Evolutionary conservation across 345 rosid genomes (phyloP).

Genomic region (Litchi chinensis): DNA sequence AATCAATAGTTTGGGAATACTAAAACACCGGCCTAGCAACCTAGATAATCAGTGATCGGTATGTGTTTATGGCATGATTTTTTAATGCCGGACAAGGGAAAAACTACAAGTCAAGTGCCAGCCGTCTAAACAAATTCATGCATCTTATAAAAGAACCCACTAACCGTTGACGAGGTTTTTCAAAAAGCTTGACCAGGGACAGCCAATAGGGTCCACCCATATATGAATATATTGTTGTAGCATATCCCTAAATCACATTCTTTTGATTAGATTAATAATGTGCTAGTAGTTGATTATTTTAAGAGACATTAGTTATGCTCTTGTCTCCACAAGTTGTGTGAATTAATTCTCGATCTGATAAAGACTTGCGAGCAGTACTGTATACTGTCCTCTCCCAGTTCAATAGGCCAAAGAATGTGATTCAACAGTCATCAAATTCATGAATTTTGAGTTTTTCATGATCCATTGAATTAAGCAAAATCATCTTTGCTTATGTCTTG

Average conservation of each 20-base stretch:
- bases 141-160: background rate
- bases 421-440: background rate
- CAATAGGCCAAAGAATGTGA: background rate
- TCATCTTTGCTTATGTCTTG: too few relatives aligned
- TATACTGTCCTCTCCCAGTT: background rate
- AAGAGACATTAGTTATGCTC: background rate
- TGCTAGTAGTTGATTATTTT: constrained; percentile 1
- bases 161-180: constrained; percentile 1
- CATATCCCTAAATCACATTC: background rate
- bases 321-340: constrained; percentile 6
- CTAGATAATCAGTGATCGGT: too few relatives aligned
- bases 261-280: background rate
- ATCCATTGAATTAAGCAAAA: background rate
- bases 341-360: constrained; percentile 10
- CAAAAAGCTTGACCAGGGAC: background rate
- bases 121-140: constrained; percentile 13
- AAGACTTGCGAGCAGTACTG: background rate
- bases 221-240: background rate
- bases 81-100: background rate
- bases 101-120: background rate
- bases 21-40: too few relatives aligned
- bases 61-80: background rate
- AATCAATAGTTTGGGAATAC: too few relatives aligned
- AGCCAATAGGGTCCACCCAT: constrained; percentile 8
- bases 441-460: background rate